Conservation (phyloP, 169 alveolate genomes). For the Plasmodium knowlesi region DNA sequence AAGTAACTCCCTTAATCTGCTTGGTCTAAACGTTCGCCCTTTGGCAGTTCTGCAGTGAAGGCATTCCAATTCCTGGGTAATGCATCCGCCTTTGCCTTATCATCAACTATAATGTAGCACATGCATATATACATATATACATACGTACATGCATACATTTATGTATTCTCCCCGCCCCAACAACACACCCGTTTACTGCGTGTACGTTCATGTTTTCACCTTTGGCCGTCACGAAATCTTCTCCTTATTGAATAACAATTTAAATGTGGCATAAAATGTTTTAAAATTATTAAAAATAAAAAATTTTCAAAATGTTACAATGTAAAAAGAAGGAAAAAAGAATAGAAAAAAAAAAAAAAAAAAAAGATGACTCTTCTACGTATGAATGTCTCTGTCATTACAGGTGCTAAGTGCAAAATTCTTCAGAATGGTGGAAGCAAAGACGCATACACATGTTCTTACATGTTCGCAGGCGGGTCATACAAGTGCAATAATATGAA, state of each 20-base stretch:
- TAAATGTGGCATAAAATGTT: neutral
- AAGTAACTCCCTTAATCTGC: neutral
- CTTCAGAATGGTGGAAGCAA: neutral
- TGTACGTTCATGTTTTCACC: neutral
- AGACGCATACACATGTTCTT: neutral
- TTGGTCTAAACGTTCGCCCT: neutral
- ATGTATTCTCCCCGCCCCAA: neutral
- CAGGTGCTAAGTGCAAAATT: neutral
- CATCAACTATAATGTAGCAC: neutral
- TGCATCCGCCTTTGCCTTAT: neutral
- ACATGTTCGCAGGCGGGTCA: neutral
- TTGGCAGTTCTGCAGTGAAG: neutral
- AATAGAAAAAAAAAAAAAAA: too few relatives aligned
- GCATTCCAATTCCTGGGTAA: neutral
- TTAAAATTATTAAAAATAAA: conserved; percentile 16
- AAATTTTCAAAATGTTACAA: neutral
- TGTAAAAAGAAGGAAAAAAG: neutral
- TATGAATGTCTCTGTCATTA: neutral
- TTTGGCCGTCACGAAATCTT: neutral
- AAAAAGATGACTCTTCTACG: neutral
- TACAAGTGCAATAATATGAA: neutral
- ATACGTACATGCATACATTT: too few relatives aligned
- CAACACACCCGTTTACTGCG: neutral
- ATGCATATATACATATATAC: too few relatives aligned
- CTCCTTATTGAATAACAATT: neutral